Evolutionary conservation across 176 grass and related monocot species (phyloP).

Genomic region (Oryza glaberrima): DNA sequence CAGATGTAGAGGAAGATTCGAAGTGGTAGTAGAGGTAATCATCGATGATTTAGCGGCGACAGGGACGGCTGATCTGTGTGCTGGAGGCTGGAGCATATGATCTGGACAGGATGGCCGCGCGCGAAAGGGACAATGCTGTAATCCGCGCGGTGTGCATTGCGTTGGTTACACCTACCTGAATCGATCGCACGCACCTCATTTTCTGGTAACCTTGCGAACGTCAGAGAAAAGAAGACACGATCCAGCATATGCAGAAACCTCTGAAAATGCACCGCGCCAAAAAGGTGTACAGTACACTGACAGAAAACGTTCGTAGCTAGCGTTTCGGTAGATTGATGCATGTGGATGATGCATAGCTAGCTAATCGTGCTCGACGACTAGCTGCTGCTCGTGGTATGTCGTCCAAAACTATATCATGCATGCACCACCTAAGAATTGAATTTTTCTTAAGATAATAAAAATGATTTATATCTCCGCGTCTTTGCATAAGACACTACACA

Average conservation of each 20-base stretch:
- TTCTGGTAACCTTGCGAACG: not conserved
- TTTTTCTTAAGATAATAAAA: too few relatives aligned
- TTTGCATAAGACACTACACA: too few relatives aligned
- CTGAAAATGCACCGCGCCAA: not conserved
- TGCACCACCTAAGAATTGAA: not conserved
- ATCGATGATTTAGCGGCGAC: constrained; percentile 6
- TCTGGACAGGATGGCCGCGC: constrained; percentile 32
- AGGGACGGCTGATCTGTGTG: constrained; percentile 37
- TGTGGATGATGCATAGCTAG: not conserved
- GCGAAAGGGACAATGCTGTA: constrained; percentile 2
- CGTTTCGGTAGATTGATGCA: not conserved
- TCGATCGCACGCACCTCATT: not conserved
- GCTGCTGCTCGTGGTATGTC: constrained; percentile 19
- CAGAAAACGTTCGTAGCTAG: not conserved
- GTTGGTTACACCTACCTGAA: constrained; percentile 8
- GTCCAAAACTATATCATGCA: not conserved
- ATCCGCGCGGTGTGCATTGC: not conserved
- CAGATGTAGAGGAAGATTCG: constrained; percentile 14
- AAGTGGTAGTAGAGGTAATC: not conserved
- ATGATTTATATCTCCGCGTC: too few relatives aligned
- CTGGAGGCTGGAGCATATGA: constrained; percentile 1
- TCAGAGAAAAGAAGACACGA: not conserved
- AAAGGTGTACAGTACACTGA: not conserved
- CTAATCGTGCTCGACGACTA: not conserved
- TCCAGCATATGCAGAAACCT: not conserved